Conservation (phyloP, 306 rosid species). For the Acacia confusa region DNA sequence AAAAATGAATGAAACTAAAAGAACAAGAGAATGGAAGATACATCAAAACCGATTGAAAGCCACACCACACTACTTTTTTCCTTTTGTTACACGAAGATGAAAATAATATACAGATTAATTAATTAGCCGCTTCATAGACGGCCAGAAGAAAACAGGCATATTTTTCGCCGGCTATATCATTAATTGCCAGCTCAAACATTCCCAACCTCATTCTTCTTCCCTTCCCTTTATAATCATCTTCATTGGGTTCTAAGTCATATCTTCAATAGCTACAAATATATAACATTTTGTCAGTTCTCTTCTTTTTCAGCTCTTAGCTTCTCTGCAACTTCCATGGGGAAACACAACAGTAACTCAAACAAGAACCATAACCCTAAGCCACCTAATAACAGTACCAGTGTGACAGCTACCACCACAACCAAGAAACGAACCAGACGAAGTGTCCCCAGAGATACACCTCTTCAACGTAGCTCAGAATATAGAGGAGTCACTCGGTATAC, state of each 20-base stretch:
- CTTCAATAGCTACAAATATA: background rate
- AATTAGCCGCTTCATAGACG: slow-evolving; percentile 38
- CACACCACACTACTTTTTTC: slow-evolving; percentile 11
- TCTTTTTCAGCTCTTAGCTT: background rate
- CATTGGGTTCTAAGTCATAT: slow-evolving; percentile 9
- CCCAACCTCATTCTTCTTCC: slow-evolving; percentile 20
- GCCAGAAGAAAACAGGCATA: slow-evolving; percentile 30
- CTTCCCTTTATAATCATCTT: slow-evolving; percentile 30
- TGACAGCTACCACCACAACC: slow-evolving; percentile 32
- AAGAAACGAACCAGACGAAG: slow-evolving; percentile 68
- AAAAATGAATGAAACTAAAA: background rate
- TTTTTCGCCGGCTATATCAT: slow-evolving; percentile 38
- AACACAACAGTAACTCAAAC: slow-evolving; percentile 22
- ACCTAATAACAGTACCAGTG: background rate
- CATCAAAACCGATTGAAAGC: slow-evolving; percentile 23
- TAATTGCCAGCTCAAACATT: slow-evolving; percentile 35
- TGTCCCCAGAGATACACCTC: slow-evolving; percentile 68
- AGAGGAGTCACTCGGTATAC: slow-evolving; percentile 84
- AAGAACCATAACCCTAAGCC: slow-evolving; percentile 18
- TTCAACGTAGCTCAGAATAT: slow-evolving; percentile 72
- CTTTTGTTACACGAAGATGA: background rate
- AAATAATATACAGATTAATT: background rate
- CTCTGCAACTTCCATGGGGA: slow-evolving; percentile 42
- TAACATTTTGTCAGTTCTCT: background rate
- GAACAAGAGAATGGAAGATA: slow-evolving; percentile 2